These are phyloP conservation scores for Cudoniella acicularis DNA, from an alignment of 495 filamentous ascomycete species.

Conservation along the genomic window DNA sequence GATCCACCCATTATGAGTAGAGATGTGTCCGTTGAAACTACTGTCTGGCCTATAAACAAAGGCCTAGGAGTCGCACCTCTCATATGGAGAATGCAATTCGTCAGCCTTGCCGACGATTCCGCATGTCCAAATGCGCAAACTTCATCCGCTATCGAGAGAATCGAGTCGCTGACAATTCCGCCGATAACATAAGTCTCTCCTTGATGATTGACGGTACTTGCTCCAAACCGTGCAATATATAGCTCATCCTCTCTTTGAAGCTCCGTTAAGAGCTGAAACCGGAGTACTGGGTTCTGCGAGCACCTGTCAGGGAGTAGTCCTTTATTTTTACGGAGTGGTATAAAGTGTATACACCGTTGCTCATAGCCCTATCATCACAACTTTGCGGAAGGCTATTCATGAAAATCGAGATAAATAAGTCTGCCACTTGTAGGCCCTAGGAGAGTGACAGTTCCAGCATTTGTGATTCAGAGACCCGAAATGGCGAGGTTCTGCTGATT, in stretches of 20 bases:
- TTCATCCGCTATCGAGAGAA: constrained; percentile 10
- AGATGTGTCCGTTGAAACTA: constrained; percentile 32
- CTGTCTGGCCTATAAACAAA: constrained; percentile 63
- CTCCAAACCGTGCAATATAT: constrained; percentile 33
- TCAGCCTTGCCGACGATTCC: background rate
- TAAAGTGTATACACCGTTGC: too few relatives aligned
- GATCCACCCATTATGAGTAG: constrained; percentile 72
- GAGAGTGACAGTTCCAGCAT: too few relatives aligned
- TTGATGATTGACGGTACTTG: constrained; percentile 26
- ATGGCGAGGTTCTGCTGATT: too few relatives aligned
- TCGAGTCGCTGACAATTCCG: constrained; percentile 38
- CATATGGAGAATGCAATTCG: background rate
- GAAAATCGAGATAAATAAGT: too few relatives aligned
- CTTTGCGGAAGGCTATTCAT: too few relatives aligned
- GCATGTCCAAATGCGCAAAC: constrained; percentile 4
- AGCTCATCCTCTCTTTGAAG: background rate
- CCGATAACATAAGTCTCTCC: constrained; percentile 40
- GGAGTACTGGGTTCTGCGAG: constrained; percentile 16
- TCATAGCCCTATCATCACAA: too few relatives aligned
- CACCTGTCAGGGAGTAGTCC: background rate
- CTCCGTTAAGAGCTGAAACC: constrained; percentile 4
- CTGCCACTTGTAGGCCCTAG: too few relatives aligned
- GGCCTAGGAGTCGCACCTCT: constrained; percentile 22
- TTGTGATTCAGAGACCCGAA: too few relatives aligned
- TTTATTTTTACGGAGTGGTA: too few relatives aligned